A percentile compares a stretch with the other conserved stretches of the same genome.
Conservation (phyloP, 2,329 filamentous ascomycete species). For the Phyllachora maydis region DNA sequence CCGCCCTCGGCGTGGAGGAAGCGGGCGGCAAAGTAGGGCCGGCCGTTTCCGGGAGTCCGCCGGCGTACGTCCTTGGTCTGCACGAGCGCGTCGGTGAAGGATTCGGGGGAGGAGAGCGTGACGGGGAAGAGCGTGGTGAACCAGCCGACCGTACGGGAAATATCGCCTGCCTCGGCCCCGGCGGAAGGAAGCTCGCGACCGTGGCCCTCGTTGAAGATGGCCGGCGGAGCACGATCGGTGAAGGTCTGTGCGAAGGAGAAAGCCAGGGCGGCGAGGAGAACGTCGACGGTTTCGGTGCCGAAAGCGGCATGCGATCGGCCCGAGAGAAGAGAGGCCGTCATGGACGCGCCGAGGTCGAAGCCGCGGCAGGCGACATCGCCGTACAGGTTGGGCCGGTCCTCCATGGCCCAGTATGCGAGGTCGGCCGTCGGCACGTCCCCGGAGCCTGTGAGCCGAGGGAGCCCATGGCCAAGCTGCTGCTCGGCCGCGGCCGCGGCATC, state of each 20-base stretch:
- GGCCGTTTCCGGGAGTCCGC: conserved; percentile 13
- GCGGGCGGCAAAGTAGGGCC: conserved; percentile 15
- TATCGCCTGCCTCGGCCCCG: conserved; percentile 7
- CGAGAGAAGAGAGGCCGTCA: conserved; percentile 7
- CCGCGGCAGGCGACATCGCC: conserved; percentile 8
- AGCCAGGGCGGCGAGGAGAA: conserved; percentile 14
- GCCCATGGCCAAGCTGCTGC: too few species aligned
- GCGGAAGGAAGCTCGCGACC: conserved; percentile 15
- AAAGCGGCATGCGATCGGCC: conserved; percentile 10
- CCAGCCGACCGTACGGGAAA: conserved; percentile 20
- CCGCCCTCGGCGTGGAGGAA: conserved; percentile 10
- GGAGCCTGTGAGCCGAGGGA: conserved; percentile 2
- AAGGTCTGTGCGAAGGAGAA: conserved; percentile 15
- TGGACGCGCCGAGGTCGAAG: conserved; percentile 17
- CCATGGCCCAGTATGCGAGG: conserved; percentile 9
- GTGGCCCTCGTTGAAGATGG: conserved; percentile 18
- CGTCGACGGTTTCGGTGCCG: conserved; percentile 15
- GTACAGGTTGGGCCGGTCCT: conserved; percentile 6
- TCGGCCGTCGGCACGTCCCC: conserved; percentile 3
- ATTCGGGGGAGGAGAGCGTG: conserved; percentile 2
- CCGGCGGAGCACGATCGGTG: conserved; percentile 11
- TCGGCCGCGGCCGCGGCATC: conserved; percentile 5
- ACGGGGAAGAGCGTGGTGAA: conserved; percentile 20
- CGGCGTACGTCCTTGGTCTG: conserved; percentile 14
- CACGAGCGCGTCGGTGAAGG: conserved; percentile 5